Conservation (phyloP, 2,329 filamentous ascomycete species). For the Calonectria leucothoes region DNA sequence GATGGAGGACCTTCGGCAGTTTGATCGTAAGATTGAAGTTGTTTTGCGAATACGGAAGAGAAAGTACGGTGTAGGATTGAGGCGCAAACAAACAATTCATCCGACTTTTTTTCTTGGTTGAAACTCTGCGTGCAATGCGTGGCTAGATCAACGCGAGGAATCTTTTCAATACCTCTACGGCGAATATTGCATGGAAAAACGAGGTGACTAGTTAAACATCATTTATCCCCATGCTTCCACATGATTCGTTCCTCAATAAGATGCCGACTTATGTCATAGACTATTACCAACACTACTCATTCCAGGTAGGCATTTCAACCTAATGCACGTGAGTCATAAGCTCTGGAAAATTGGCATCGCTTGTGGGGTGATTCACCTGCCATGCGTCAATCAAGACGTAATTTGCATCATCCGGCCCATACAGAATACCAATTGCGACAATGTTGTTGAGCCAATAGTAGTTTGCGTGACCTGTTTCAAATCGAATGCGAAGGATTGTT, state of each 20-base stretch:
- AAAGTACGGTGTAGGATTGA: background rate
- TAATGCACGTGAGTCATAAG: background rate
- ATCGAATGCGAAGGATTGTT: background rate
- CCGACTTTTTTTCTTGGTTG: background rate
- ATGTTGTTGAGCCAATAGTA: background rate
- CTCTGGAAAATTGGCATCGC: background rate
- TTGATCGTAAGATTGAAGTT: background rate
- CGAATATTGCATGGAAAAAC: background rate
- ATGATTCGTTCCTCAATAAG: background rate
- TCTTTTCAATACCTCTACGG: background rate
- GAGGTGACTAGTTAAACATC: background rate
- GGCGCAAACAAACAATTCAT: too few species aligned
- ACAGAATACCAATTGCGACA: background rate
- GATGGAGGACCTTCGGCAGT: background rate
- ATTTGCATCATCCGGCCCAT: background rate
- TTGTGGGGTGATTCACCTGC: background rate
- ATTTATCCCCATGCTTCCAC: background rate
- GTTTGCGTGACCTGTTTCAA: background rate
- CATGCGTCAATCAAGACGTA: background rate
- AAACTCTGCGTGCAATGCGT: background rate
- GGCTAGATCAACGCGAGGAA: background rate
- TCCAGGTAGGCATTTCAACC: background rate
- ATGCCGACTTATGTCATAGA: background rate
- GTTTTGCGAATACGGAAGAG: background rate
- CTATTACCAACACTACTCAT: background rate